Conservation (phyloP, 2,329 filamentous ascomycete genomes). For the Sporothrix curviconia region DNA sequence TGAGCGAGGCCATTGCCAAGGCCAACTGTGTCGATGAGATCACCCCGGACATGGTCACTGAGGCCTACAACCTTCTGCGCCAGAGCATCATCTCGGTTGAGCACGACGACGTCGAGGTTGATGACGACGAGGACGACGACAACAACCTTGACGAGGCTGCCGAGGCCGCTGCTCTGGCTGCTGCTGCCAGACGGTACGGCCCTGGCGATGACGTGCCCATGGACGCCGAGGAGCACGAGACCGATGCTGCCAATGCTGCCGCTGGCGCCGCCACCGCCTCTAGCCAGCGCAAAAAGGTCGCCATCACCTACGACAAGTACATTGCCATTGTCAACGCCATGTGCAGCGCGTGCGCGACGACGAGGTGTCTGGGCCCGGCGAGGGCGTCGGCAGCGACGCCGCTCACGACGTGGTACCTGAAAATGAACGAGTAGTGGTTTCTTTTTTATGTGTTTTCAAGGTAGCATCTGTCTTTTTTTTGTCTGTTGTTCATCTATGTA, state of each 20-base stretch:
- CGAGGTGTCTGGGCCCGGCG: slow-evolving; percentile 61
- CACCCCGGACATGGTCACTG: slow-evolving; percentile 73
- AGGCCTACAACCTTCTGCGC: slow-evolving; percentile 84
- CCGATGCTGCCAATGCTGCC: slow-evolving; percentile 28
- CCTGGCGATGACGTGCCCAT: slow-evolving; percentile 39
- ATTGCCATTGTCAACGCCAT: slow-evolving; percentile 82
- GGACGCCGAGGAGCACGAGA: slow-evolving; percentile 38
- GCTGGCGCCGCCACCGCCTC: too few species aligned
- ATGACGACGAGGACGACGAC: slow-evolving; percentile 68
- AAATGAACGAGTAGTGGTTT: too few species aligned
- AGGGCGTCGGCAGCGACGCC: slow-evolving; percentile 78
- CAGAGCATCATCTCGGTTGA: slow-evolving; percentile 97
- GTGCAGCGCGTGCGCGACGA: slow-evolving; percentile 79
- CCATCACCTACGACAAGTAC: slow-evolving; percentile 94
- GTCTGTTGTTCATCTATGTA: too few species aligned
- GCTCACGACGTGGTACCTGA: slow-evolving; percentile 86
- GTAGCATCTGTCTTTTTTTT: too few species aligned
- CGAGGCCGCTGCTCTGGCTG: slow-evolving; percentile 7
- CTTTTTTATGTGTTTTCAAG: too few species aligned
- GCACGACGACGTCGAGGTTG: slow-evolving; percentile 93
- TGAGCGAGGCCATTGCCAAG: slow-evolving; percentile 92
- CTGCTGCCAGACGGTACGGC: slow-evolving; percentile 33
- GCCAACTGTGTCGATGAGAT: slow-evolving; percentile 84
- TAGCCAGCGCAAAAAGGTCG: slow-evolving; percentile 54
- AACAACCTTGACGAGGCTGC: slow-evolving; percentile 1